Base-by-base conservation (phyloP, 1,139 yeast species). In the Candida mesenterica region DNA sequence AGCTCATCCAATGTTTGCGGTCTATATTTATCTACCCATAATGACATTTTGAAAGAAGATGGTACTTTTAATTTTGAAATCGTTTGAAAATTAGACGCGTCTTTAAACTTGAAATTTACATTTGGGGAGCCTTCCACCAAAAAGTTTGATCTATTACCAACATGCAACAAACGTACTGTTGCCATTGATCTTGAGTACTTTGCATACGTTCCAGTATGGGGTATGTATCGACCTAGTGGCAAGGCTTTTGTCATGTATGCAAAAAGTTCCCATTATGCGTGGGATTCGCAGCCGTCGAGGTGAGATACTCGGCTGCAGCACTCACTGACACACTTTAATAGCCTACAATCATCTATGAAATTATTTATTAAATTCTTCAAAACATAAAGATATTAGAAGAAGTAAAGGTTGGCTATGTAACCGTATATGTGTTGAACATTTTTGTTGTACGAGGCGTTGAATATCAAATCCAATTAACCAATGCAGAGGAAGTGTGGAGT, bases 1-100 rank as follows among this genome's bases (percentile, higher is more conserved):
- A 92, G 68, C 26, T 71, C 70, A 9, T 72, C 75, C 37, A 94
- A 65, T 1, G 71, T 68, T 47, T 69, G 77, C 6, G 98, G 98
- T 48, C 97, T 76, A 60, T 89, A 82, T 49, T 89, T 88, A 58
- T 92, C 97, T 15, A 94, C 96, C 98, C 98, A 92, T 57, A 92
- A 73, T 13, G 96, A 84, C 97, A 89, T 88, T 34, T 29, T 25
- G 22, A 22, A 31, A 6, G 22, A 19, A 19, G 22, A 19, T 19
- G 22, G 22, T 3, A 25, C 12, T 4, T 19, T 27, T 29, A 34
- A 30, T 35, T 32, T 8, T 14, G 27, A 22, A 27, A 8, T 9
- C 22, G 22, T 19, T 9, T 25, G 28, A 25, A 25, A 25, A 25
- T 12, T 25, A 22, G 12, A 22, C 24, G 3, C n/a, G n/a, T n/a